Base-by-base conservation (phyloP, 495 filamentous ascomycete species). In the Talaromyces liani region DNA sequence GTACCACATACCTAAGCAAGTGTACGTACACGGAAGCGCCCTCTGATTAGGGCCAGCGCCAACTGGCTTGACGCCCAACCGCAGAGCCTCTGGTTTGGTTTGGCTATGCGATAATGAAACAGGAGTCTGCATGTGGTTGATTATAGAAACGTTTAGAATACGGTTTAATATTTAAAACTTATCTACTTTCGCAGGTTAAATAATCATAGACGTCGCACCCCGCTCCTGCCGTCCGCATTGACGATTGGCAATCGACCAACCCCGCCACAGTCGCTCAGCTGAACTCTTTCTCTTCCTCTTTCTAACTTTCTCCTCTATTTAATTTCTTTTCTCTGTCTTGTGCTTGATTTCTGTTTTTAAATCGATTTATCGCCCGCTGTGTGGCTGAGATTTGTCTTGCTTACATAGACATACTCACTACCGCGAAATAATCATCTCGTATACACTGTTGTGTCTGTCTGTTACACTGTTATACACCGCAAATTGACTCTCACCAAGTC, bases 191-290 rank as follows among this genome's bases (percentile, higher is more conserved):
- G 49, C 18, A 20, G 18, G 16, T 12, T 49, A 31, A 29, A 47
- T 18, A 49, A n/a, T 24, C 34, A 39, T 22, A 9, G 8, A 14
- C n/a, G 56, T 34, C 29, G 54, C 57, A 59, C 47, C 45, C 47
- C 60, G 60, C 60, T 62, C 60, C 56, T 58, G 29, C 56, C 56
- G 56, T 36, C 27, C 56, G 27, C 56, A 58, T 36, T 58, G 27
- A 58, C 27, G 31, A 36, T 20, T 20, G 31, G 27, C 56, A 20
- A 22, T n/a, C 54, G 16, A 24, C 27, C 12, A 31, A 14, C 54
- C 62, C 62, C 58, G 54, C 64, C 58, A 58, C 62, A 53, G 39
- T 57, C 63, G 58, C 64, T 65, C 64, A 63, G 58, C 62, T 66
- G 62, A 66, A 56, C 64, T 55, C 25, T 41, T 41, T 62, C 9